phyloP scores from a whole-genome alignment of 768 basidiomycete genomes.

The Lentinula sp. region DNA sequence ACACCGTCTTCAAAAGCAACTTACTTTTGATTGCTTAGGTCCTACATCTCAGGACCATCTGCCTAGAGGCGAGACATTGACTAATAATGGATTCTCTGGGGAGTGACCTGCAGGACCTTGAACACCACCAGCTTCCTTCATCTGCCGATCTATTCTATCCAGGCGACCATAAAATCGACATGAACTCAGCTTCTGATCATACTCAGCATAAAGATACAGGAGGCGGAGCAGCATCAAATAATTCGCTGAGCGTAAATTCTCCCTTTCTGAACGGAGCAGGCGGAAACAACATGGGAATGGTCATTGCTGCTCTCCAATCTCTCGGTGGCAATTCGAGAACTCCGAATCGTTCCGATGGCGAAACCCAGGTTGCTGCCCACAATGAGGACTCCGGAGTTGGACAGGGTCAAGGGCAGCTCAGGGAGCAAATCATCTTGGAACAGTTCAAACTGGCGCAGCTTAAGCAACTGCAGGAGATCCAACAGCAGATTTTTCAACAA shows the following conservation, averaged over 20 bases:
- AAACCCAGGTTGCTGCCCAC: conserved; percentile 7
- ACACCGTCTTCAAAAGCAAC: background rate
- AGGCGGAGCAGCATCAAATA: background rate
- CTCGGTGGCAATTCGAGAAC: background rate
- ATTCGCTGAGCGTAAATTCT: background rate
- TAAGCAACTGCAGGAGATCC: conserved; percentile 71
- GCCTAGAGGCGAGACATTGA: background rate
- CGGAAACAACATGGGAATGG: conserved; percentile 6
- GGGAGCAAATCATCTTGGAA: conserved; percentile 18
- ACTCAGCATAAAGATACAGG: conserved; percentile 1
- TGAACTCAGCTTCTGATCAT: background rate
- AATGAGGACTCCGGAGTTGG: conserved; percentile 41
- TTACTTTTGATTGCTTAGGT: background rate
- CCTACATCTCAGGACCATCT: background rate
- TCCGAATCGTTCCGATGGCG: background rate
- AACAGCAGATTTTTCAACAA: conserved; percentile 85
- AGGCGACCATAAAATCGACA: background rate
- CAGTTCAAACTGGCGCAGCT: conserved; percentile 75
- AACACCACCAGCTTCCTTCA: background rate
- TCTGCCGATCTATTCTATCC: conserved; percentile 1
- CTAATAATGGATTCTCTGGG: background rate
- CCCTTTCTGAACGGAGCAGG: background rate
- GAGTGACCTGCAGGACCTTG: background rate
- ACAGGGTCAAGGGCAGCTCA: conserved; percentile 17
- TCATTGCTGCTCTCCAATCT: conserved; percentile 5